These are phyloP conservation scores for Vitis amurensis DNA, from an alignment of 164 flowering plant genomes.

Conservation along the genomic window DNA sequence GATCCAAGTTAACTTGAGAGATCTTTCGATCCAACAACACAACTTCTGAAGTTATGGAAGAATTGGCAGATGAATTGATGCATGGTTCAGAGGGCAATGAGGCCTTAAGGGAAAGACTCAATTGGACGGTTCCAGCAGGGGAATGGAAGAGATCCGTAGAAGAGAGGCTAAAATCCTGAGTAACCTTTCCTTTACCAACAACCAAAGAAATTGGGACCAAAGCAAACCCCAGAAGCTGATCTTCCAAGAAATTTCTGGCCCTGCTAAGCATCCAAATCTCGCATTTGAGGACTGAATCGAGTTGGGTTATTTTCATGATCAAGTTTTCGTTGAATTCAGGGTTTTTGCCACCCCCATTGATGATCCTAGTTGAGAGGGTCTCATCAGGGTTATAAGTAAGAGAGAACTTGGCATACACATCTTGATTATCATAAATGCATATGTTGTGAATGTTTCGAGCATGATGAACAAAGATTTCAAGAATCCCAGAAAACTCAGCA, in stretches of 20 bases:
- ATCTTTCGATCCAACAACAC: slow-evolving; percentile 53
- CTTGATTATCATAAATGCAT: slow-evolving; percentile 92
- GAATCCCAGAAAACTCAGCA: slow-evolving; percentile 48
- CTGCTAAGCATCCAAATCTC: slow-evolving; percentile 98
- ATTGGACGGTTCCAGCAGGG: slow-evolving; percentile 76
- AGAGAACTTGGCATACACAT: slow-evolving; percentile 93
- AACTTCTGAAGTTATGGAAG: slow-evolving; percentile 70
- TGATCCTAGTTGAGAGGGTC: slow-evolving; percentile 52
- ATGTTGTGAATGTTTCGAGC: slow-evolving; percentile 94
- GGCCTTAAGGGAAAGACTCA: slow-evolving; percentile 50
- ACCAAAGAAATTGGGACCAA: slow-evolving; percentile 70
- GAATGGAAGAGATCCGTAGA: slow-evolving; percentile 88
- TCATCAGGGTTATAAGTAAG: slow-evolving; percentile 83
- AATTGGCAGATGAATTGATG: slow-evolving; percentile 17
- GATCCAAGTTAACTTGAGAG: slow-evolving; percentile 38
- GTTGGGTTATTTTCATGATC: slow-evolving; percentile 44
- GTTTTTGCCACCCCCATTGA: slow-evolving; percentile 80
- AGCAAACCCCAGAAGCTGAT: slow-evolving; percentile 87
- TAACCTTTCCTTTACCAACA: slow-evolving; percentile 56
- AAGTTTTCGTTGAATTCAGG: slow-evolving; percentile 79
- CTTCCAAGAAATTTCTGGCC: slow-evolving; percentile 71
- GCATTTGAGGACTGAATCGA: slow-evolving; percentile 76
- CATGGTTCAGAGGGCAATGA: slow-evolving; percentile 20
- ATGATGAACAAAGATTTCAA: slow-evolving; percentile 77
- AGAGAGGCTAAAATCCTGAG: slow-evolving; percentile 71